Conservation (phyloP, 768 basidiomycete species). For the Lentinula detonsa region DNA sequence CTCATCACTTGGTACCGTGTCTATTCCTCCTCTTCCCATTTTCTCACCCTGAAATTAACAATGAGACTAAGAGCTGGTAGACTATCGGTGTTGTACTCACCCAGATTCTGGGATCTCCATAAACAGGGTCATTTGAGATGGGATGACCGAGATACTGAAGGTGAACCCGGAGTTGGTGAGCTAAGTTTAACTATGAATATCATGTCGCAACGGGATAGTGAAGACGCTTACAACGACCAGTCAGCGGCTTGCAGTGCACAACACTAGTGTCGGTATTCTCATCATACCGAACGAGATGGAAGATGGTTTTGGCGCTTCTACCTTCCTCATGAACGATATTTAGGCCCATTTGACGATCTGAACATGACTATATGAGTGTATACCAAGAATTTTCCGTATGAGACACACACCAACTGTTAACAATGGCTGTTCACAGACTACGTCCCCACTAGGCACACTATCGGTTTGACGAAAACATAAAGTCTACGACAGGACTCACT, state of each 20-base stretch:
- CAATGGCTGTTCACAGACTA: conserved; percentile 81
- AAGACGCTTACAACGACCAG: conserved; percentile 75
- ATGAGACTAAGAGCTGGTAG: not conserved
- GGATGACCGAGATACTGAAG: conserved; percentile 91
- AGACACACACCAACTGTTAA: conserved; percentile 42
- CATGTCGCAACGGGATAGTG: not conserved
- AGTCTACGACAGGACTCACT: conserved; percentile 40
- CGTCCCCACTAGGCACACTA: conserved; percentile 51
- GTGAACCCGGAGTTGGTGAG: conserved; percentile 97
- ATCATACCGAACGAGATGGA: conserved; percentile 80
- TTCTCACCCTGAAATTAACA: conserved; percentile 48
- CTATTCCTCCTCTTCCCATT: conserved; percentile 77
- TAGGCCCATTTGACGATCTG: conserved; percentile 95
- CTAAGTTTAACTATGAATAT: conserved; percentile 31
- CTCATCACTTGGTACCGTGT: conserved; percentile 61
- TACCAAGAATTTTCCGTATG: not conserved
- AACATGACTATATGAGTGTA: not conserved
- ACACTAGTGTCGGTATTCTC: conserved; percentile 76
- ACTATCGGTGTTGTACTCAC: conserved; percentile 25
- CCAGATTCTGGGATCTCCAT: conserved; percentile 78
- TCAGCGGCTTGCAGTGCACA: conserved; percentile 76
- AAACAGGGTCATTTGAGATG: conserved; percentile 94
- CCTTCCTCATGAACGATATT: conserved; percentile 96
- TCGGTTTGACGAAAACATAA: not conserved
- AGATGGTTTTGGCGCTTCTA: conserved; percentile 89